Evolutionary conservation across 805 yeast genomes (phyloP).

Genomic region (Starmera caribaea): DNA sequence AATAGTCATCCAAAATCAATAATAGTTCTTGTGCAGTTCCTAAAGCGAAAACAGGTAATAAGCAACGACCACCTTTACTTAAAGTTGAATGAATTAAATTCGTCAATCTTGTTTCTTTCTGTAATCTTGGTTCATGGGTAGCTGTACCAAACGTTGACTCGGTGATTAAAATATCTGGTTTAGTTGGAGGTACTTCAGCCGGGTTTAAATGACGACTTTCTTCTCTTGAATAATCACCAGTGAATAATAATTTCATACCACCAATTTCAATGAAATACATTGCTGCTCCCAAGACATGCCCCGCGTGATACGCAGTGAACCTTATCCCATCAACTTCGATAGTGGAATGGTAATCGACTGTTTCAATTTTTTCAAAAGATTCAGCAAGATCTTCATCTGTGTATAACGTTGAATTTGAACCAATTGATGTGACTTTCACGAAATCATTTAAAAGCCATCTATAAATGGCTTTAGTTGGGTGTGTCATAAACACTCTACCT

Average conservation of each 20-base stretch:
- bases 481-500: conserved; percentile 98
- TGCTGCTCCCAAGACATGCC: conserved; percentile 99
- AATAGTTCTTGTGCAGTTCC: conserved; percentile 95
- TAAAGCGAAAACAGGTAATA: conserved; percentile 90
- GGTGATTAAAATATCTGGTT: conserved; percentile 85
- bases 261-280: conserved; percentile 95
- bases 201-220: conserved; percentile 90
- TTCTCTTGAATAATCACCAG: conserved; percentile 96
- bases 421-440: conserved; percentile 72
- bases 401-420: conserved; percentile 44
- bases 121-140: conserved; percentile 83
- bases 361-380: conserved; percentile 85
- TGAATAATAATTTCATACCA: conserved; percentile 77
- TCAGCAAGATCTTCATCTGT: conserved; percentile 84
- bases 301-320: conserved; percentile 98
- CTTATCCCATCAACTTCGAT: conserved; percentile 89
- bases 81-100: conserved; percentile 77
- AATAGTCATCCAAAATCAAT: conserved; percentile 86
- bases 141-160: conserved; percentile 98
- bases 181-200: conserved; percentile 84
- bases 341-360: conserved; percentile 93
- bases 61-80: conserved; percentile 80
- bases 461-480: conserved; percentile 96
- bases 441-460: conserved; percentile 93
- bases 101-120: conserved; percentile 75